Evolutionary conservation across 441 rosid genomes (phyloP), one percentile per base, ranked within the genome.

Genomic region (Omphalea diandra): DNA sequence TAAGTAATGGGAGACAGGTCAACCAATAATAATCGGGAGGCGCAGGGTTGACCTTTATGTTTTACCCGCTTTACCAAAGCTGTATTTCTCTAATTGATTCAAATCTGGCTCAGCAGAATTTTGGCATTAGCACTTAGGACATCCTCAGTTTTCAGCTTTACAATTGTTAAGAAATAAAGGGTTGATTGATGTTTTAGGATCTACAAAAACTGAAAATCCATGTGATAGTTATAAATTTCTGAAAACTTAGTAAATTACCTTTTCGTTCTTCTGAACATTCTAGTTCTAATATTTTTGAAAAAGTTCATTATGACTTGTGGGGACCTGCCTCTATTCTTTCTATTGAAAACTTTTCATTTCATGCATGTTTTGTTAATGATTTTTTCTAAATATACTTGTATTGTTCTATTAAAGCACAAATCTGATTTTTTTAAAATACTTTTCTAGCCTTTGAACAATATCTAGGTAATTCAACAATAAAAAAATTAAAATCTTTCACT

Each of bases 81-180:
- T 26, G 0, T 10, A 70, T 35, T 75, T 70, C 7, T 43, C 72
- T 0, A 5, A 71, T 60, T 24, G 44, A 0, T 66, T 65, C 22
- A 76, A 43, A 31, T 65, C 50, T 0, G 27, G 59, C 20, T 36
- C 60, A 3, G 3, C 14, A 33, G 54, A 61, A 2, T 5, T 66
- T 35, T 77, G 80, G 44, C 67, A 77, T 26, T 50, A 63, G 41
- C 15, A 54, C 1, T 12, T 77, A 22, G 69, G 75, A 7, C 77
- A 77, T n/a, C 77, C 80, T 4, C 29, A 77, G 12, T 8, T 5
- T 64, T 65, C 36, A 10, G 20, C 57, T 11, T 0, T 73, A 7
- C 57, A 64, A 20, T 4, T 53, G 22, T 35, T 47, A 18, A 47
- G 4, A 17, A 47, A 47, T 47, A 47, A 47, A 47, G 6, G n/a